Evolutionary conservation across 331 rosid genomes (phyloP), one percentile per base, ranked within the genome.

Genomic region (Spiraea crenata): DNA sequence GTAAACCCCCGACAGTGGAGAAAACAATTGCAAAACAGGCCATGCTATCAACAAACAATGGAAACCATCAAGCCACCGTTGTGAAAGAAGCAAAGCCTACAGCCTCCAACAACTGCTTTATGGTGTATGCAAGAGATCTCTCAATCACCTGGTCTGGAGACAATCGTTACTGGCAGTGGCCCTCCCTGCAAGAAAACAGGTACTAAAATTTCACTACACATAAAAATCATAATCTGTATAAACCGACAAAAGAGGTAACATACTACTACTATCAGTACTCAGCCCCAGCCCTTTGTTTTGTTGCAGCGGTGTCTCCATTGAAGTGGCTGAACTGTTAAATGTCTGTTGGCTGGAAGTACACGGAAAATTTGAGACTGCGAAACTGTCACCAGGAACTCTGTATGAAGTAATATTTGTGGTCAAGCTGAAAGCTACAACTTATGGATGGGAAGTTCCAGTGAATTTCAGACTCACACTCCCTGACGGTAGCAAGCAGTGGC

Each of bases 291-390:
- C 56, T 14, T 7, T 6, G 25, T 69, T 20, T 40, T 39, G 47
- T 48, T 77, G 82, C 85, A 88, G 98, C 64, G 85, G 75, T 38
- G 63, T 78, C 9, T 5, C 10, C 44, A 70, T 63, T 11, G 93
- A 92, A 57, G 80, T 75, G 11, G 92, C 91, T 42, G 85, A 85
- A 57, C 83, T 93, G 50, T 8, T 62, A 17, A 48, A 5, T 0
- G 97, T 87, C 9, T 85, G 97, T 20, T 88, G 98, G 97, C 82
- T 93, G 3, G 89, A 87, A 76, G 79, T 87, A 58, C 62, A 50
- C 42, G 98, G 90, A 42, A 85, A 81, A 67, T 81, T 93, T 31
- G 82, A 88, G 7, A 77, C 80, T 4, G 25, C 64, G 50, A 82
- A 74, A 69, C 90, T 90, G 58, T 66, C 96, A 45, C 84, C 89